A percentile compares a stretch with the other conserved stretches of the same genome.
phyloP scores from a whole-genome alignment of 805 yeast genomes.

The Zygoascus flipseniorum region DNA sequence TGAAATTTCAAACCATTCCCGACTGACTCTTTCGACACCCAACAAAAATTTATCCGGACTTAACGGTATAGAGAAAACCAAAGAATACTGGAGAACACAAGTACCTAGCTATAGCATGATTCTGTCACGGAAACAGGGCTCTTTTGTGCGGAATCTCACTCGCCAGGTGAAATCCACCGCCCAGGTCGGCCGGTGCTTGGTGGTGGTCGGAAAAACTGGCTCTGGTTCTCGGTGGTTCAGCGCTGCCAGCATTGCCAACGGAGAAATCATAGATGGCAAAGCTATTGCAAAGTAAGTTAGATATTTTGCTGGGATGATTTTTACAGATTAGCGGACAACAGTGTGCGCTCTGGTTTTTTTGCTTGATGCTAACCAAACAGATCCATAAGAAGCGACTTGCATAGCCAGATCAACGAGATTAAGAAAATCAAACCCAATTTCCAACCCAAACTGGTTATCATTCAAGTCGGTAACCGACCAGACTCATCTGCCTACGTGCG shows the following conservation, averaged over 20 bases:
- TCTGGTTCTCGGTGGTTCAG: neutral
- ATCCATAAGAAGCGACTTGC: slow-evolving; percentile 13
- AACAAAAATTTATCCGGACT: neutral
- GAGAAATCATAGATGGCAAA: slow-evolving; percentile 46
- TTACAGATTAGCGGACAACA: neutral
- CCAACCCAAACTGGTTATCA: slow-evolving; percentile 68
- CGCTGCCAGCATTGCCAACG: slow-evolving; percentile 7
- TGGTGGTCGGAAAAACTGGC: neutral
- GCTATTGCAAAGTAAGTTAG: slow-evolving; percentile 36
- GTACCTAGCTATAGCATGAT: neutral
- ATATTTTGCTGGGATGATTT: neutral
- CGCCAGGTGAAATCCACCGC: neutral
- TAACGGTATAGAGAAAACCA: neutral
- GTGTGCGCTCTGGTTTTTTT: neutral
- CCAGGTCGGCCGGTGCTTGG: neutral
- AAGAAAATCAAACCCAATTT: slow-evolving; percentile 29
- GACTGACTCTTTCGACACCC: neutral
- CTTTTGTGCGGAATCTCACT: neutral
- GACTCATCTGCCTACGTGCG: slow-evolving; percentile 90
- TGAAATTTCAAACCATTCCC: neutral
- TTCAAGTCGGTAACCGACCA: slow-evolving; percentile 86
- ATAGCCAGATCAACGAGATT: slow-evolving; percentile 17
- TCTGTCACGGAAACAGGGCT: neutral
- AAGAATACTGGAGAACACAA: neutral
- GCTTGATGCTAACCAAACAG: neutral